Evolutionary conservation across 495 filamentous ascomycete genomes (phyloP), one percentile per base, ranked within the genome.

Genomic region (Penicillium macrosclerotiorum): DNA sequence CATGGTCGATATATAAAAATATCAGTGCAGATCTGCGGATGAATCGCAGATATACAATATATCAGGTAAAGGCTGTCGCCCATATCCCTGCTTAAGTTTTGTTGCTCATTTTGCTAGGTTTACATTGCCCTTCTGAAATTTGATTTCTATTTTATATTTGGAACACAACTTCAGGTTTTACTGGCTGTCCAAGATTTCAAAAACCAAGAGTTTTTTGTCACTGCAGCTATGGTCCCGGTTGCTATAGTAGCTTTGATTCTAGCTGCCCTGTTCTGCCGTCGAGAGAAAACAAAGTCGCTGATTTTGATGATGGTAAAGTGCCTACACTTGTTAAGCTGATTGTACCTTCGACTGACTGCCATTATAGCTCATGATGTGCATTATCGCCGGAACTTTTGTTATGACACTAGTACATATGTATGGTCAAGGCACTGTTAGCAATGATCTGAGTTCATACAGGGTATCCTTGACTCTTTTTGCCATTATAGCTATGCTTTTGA

Each of bases 61-160:
- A 42, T 13, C 40, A 42, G 29, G 40, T 42, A 16, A 24, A 20
- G 8, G 11, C 6, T 12, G n/a, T n/a, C n/a, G n/a, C n/a, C n/a
- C n/a, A n/a, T n/a, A n/a, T n/a, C n/a, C n/a, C n/a, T n/a, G n/a
- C 5, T 3, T 12, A 3, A 9, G 1, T 1, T 16, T 7, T 0
- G 8, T 6, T 25, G 12, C 22, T 32, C n/a, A 42, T 18, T 5
- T 0, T 13, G 22, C 5, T 16, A 57, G 54, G 54, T 57, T 2
- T 57, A 50, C 27, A 54, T 57, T 11, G 42, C 54, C 6, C 46
- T 57, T 3, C 35, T 57, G 4, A 57, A 57, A 34, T 57, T 57
- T 29, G 51, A 57, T 9, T 57, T 54, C 34, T 57, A 54, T 33
- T 57, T 57, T 13, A 38, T 57, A 2, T 57, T 57, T 17, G 51